These are phyloP conservation scores for Apiotrichum siamense DNA, from an alignment of 1,284 basidiomycete genomes.

Conservation along the genomic window DNA sequence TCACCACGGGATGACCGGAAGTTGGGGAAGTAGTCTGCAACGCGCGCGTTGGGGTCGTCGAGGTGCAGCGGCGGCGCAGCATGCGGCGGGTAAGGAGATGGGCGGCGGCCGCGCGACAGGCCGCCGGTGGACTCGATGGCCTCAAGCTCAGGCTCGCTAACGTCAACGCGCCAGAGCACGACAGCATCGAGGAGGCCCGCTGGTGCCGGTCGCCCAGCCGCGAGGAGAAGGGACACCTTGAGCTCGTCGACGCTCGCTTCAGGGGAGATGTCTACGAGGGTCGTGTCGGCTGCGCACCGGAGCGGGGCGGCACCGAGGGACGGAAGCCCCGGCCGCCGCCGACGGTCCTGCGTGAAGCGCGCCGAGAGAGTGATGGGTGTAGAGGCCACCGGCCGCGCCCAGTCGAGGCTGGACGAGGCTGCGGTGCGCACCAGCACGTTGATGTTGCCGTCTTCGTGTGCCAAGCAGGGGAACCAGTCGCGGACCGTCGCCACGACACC, in stretches of 20 bases:
- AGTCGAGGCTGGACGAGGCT: slow-evolving; percentile 2
- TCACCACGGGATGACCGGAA: slow-evolving; percentile 21
- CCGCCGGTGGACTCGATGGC: slow-evolving; percentile 38
- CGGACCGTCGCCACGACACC: slow-evolving; percentile 7
- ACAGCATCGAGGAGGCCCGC: slow-evolving; percentile 20
- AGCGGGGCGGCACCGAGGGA: neutral
- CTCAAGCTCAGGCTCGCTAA: slow-evolving; percentile 38
- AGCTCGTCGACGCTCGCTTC: slow-evolving; percentile 32
- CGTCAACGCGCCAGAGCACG: slow-evolving; percentile 40
- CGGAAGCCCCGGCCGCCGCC: neutral
- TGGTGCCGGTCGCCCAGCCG: slow-evolving; percentile 23
- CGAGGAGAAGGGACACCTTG: slow-evolving; percentile 30
- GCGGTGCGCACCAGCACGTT: slow-evolving; percentile 33
- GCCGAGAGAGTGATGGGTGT: slow-evolving; percentile 7
- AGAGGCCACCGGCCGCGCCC: neutral
- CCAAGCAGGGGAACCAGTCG: slow-evolving; percentile 18
- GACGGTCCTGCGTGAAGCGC: slow-evolving; percentile 4
- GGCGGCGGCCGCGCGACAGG: slow-evolving; percentile 36
- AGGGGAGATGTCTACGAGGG: slow-evolving; percentile 30
- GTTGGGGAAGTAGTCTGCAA: slow-evolving; percentile 34
- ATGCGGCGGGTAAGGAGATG: slow-evolving; percentile 29
- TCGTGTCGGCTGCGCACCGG: slow-evolving; percentile 14
- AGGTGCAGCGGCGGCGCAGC: slow-evolving; percentile 30
- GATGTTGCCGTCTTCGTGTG: slow-evolving; percentile 3
- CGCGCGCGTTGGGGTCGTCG: slow-evolving; percentile 19